Evolutionary conservation across 2,329 filamentous ascomycete genomes (phyloP), one percentile per base, ranked within the genome.

Genomic region (Paracoccidioides brasiliensis): DNA sequence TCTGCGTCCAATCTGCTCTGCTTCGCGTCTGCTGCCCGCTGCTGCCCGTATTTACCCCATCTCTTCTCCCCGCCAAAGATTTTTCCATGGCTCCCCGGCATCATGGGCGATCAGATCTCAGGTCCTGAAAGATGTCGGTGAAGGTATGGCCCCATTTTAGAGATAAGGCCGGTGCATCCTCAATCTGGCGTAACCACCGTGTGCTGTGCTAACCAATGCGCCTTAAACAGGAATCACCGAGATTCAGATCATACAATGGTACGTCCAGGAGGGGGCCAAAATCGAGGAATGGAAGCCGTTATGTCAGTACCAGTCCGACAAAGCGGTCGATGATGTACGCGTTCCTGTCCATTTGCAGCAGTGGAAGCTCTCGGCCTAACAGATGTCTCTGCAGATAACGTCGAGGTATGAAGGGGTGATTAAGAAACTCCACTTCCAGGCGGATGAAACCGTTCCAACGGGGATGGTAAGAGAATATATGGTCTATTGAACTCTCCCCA

Each of bases 211-310:
- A 46, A 58, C 45, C 4, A 15, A 30, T 14, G 3, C 4, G 14
- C 53, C 41, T 44, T 30, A 3, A 15, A 30, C 51, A 93, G 93
- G 93, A 55, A 98, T 97, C 66, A 90, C 93, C 68, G 93, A 98
- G 74, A 95, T 93, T 67, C 93, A 98, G 72, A 88, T 98, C 66
- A 97, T 97, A 66, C 93, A 98, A 76, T 98, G 93, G 93, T 98
- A 97, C 70, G 91, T 98, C 62, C 86, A 96, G 73, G 90, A 94
- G 52, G 91, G 90, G 57, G 93, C 93, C 40, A 84, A 87, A 56
- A 90, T 98, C 64, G 90, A 98, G 75, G 91, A 98, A 75, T 98
- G 95, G 80, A 93, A 94, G 64, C 93, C 91, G 58, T 80, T 98
- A 49, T 98, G 93, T 74, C 93, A 98, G 74, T 94, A 98, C 46